Conservation (phyloP, 768 basidiomycete genomes). For the Boletus reticuloceps region DNA sequence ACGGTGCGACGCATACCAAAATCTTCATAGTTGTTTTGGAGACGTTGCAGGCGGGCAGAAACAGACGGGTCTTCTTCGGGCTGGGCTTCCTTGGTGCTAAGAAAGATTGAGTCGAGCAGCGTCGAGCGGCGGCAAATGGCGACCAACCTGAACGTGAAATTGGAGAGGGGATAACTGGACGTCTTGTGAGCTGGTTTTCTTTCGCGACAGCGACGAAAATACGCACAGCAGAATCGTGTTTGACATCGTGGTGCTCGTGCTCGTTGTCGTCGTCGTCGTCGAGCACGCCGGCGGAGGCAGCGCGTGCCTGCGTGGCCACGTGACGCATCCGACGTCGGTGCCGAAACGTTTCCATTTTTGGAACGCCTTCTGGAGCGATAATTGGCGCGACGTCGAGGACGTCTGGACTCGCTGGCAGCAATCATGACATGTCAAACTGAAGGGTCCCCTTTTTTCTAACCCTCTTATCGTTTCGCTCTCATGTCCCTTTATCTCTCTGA, state of each 20-base stretch:
- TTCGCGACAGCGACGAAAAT: background rate
- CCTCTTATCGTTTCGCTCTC: background rate
- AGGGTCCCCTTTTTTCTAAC: background rate
- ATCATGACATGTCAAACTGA: background rate
- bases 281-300: conserved; percentile 9
- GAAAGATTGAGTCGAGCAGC: conserved; percentile 4
- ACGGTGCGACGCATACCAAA: conserved; percentile 96
- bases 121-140: background rate
- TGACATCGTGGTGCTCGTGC: conserved; percentile 34
- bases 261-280: conserved; percentile 17
- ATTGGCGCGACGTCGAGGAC: background rate
- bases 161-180: conserved; percentile 76
- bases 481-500: conserved; percentile 5
- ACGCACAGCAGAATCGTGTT: conserved; percentile 53
- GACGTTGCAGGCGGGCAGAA: conserved; percentile 86
- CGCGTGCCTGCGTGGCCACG: conserved; percentile 1
- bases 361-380: background rate
- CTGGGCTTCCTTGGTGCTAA: conserved; percentile 92
- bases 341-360: conserved; percentile 9
- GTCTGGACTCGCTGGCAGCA: background rate
- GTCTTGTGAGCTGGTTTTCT: background rate
- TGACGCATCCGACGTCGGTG: conserved; percentile 9
- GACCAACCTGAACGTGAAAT: conserved; percentile 84
- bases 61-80: conserved; percentile 98
- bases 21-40: conserved; percentile 96